Conservation (phyloP, 2,329 filamentous ascomycete genomes). For the Penicillium rolfsii region DNA sequence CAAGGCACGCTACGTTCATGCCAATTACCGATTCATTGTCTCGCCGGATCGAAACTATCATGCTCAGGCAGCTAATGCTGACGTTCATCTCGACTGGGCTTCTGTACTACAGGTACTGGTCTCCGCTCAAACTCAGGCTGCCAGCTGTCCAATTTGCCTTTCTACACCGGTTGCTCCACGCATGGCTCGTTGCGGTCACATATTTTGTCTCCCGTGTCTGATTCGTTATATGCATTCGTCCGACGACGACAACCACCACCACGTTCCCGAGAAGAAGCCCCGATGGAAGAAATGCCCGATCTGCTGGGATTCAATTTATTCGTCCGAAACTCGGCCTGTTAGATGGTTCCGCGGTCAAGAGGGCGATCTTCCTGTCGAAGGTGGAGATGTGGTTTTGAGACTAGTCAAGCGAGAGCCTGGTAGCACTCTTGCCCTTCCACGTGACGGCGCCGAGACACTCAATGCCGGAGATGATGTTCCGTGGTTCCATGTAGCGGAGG, state of each 20-base stretch:
- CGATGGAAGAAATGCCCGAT: slow-evolving; percentile 96
- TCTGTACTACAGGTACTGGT: slow-evolving; percentile 89
- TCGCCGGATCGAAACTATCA: slow-evolving; percentile 78
- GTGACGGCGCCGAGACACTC: slow-evolving; percentile 74
- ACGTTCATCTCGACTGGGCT: slow-evolving; percentile 87
- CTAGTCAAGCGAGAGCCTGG: slow-evolving; percentile 79
- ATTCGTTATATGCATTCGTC: slow-evolving; percentile 93
- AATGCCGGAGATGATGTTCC: slow-evolving; percentile 76
- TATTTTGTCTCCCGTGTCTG: slow-evolving; percentile 91
- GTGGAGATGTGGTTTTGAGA: slow-evolving; percentile 85
- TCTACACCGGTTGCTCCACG: slow-evolving; percentile 89
- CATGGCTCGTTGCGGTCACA: slow-evolving; percentile 97
- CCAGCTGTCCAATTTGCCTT: slow-evolving; percentile 92
- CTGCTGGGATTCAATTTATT: slow-evolving; percentile 89
- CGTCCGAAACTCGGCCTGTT: slow-evolving; percentile 86
- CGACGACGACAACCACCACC: slow-evolving; percentile 69
- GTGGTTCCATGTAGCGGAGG: slow-evolving; percentile 93
- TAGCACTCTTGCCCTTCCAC: slow-evolving; percentile 84
- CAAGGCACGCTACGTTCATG: slow-evolving; percentile 90
- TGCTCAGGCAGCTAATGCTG: slow-evolving; percentile 79
- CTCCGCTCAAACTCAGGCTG: slow-evolving; percentile 82
- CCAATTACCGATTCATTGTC: slow-evolving; percentile 97
- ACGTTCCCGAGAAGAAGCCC: slow-evolving; percentile 66
- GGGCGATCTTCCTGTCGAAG: slow-evolving; percentile 74
- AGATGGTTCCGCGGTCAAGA: slow-evolving; percentile 92